phyloP scores from a whole-genome alignment of 495 filamentous ascomycete species.

The Cercophora samala region DNA sequence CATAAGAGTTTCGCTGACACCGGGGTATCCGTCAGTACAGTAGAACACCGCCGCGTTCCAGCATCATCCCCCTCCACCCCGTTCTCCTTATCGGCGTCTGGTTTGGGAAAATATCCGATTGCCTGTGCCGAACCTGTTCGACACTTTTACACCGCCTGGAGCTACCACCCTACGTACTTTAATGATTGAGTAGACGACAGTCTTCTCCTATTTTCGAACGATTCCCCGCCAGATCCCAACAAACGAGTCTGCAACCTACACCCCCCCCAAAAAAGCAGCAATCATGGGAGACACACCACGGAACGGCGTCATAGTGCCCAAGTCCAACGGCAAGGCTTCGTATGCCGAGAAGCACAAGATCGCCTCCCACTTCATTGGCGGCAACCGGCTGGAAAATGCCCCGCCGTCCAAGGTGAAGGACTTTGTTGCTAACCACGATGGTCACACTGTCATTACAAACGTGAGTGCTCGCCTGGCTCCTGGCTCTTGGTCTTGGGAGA shows the following conservation, averaged over 20 bases:
- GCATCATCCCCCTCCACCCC: background rate
- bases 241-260: constrained; percentile 2
- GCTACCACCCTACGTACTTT: background rate
- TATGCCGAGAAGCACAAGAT: constrained; percentile 76
- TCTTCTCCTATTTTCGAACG: constrained; percentile 3
- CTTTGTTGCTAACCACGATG: constrained; percentile 83
- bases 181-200: constrained; percentile 5
- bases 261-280: constrained; percentile 21
- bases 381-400: constrained; percentile 79
- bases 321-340: constrained; percentile 50
- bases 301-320: constrained; percentile 39
- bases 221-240: constrained; percentile 1
- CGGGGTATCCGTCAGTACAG: background rate
- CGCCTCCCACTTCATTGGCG: constrained; percentile 91
- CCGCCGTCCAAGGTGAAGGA: constrained; percentile 82
- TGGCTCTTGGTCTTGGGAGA: background rate
- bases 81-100: constrained; percentile 14
- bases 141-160: background rate
- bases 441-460: constrained; percentile 96
- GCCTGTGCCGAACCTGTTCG: background rate
- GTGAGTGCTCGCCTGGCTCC: constrained; percentile 54
- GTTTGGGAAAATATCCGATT: constrained; percentile 14
- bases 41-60: background rate
- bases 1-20: constrained; percentile 13
- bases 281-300: constrained; percentile 47